These are phyloP conservation scores for Pythium diclinum DNA, from an alignment of 352 stramenopile genomes.

Conservation along the genomic window DNA sequence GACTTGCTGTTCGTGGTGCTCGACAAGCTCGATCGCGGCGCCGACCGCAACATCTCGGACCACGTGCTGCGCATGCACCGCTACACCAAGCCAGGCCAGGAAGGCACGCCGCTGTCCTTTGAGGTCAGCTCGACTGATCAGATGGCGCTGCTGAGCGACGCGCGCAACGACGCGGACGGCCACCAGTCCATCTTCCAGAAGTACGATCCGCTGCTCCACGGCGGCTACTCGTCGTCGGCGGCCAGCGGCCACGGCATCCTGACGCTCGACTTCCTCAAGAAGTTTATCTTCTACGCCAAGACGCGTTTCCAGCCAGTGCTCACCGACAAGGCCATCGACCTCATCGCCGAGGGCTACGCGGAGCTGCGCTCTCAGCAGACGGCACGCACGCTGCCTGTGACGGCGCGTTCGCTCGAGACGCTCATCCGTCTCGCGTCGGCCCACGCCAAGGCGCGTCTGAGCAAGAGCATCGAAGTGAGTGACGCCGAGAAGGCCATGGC, in stretches of 20 bases:
- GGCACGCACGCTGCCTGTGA: constrained; percentile 92
- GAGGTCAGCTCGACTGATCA: constrained; percentile 80
- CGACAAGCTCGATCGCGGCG: constrained; percentile 95
- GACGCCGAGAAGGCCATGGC: constrained; percentile 92
- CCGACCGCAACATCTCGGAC: constrained; percentile 94
- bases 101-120: constrained; percentile 89
- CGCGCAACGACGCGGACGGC: constrained; percentile 59
- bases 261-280: constrained; percentile 97
- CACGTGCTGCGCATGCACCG: constrained; percentile 98
- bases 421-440: constrained; percentile 98
- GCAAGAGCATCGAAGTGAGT: constrained; percentile 76
- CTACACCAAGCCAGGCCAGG: constrained; percentile 86
- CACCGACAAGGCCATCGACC: constrained; percentile 86
- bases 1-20: constrained; percentile 99
- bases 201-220: constrained; percentile 87
- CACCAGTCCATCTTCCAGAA: constrained; percentile 90
- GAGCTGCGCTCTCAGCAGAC: constrained; percentile 96
- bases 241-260: constrained; percentile 80
- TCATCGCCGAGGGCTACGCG: constrained; percentile 96
- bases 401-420: constrained; percentile 97
- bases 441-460: constrained; percentile 95
- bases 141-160: constrained; percentile 61
- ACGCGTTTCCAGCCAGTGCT: constrained; percentile 87
- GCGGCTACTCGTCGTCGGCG: constrained; percentile 52
- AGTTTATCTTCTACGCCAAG: constrained; percentile 99